A percentile compares a stretch with the other conserved stretches of the same genome.
Conservation (phyloP, 805 yeast genomes). For the Scheffersomyces lignosus region DNA sequence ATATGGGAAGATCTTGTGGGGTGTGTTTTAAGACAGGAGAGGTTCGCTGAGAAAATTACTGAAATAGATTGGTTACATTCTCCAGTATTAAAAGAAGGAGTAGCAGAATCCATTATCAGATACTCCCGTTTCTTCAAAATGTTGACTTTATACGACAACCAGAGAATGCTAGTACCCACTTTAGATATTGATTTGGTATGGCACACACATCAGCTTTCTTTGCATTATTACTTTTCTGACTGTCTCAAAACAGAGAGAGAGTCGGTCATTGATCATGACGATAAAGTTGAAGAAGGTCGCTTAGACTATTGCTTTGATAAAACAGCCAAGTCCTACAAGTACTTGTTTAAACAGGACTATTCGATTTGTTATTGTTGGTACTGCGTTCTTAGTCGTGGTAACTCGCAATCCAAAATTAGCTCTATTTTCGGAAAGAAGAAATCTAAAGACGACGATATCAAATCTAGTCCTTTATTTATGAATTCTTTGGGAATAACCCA, state of each 20-base stretch:
- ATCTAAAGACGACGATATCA: not conserved
- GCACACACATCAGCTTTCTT: constrained; percentile 26
- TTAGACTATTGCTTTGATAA: constrained; percentile 14
- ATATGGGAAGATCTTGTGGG: constrained; percentile 24
- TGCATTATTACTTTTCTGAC: constrained; percentile 13
- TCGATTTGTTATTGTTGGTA: constrained; percentile 22
- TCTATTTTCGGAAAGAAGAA: not conserved
- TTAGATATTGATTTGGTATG: constrained; percentile 28
- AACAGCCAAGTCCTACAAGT: constrained; percentile 16
- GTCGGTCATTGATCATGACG: constrained; percentile 22
- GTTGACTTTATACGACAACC: constrained; percentile 1
- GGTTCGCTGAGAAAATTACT: constrained; percentile 21
- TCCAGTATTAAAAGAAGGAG: constrained; percentile 8
- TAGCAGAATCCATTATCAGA: constrained; percentile 15
- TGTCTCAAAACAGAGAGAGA: constrained; percentile 5
- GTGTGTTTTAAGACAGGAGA: constrained; percentile 21
- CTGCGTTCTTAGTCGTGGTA: constrained; percentile 7
- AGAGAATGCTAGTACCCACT: constrained; percentile 19
- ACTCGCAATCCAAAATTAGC: not conserved
- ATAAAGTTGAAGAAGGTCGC: constrained; percentile 20
- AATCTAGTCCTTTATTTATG: not conserved
- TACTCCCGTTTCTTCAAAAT: constrained; percentile 17
- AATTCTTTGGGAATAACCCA: constrained; percentile 3
- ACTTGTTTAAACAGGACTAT: constrained; percentile 12
- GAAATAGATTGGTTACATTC: constrained; percentile 18